These are phyloP conservation scores for Puccinia triticina DNA, from an alignment of 1,284 basidiomycete genomes.

Conservation along the genomic window DNA sequence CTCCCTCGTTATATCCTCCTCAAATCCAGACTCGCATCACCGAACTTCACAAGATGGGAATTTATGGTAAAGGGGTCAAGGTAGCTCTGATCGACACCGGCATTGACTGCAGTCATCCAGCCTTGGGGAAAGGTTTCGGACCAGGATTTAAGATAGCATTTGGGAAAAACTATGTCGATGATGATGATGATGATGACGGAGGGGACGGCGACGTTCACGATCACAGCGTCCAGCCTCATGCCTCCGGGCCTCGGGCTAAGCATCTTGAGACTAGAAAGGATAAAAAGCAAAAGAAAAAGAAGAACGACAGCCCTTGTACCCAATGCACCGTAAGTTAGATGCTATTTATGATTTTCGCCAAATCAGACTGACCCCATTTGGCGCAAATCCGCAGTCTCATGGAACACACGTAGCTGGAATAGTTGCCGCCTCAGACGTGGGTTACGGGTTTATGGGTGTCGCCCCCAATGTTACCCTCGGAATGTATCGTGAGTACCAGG, in stretches of 20 bases:
- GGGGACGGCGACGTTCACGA: not conserved
- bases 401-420: too few species aligned
- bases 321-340: conserved; percentile 22
- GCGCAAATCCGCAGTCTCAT: too few species aligned
- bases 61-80: conserved; percentile 31
- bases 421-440: conserved; percentile 33
- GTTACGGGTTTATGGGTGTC: conserved; percentile 26
- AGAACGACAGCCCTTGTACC: conserved; percentile 17
- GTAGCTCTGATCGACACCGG: conserved; percentile 59
- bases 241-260: not conserved
- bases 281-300: not conserved
- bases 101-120: conserved; percentile 68
- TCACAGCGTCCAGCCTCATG: not conserved
- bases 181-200: not conserved
- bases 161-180: conserved; percentile 65
- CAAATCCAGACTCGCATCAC: conserved; percentile 66
- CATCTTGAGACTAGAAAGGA: not conserved
- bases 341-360: too few species aligned
- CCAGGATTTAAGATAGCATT: conserved; percentile 68
- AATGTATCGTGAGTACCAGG: conserved; percentile 35
- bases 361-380: conserved; percentile 40
- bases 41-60: conserved; percentile 57
- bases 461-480: conserved; percentile 44
- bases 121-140: conserved; percentile 70
- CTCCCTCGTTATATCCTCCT: conserved; percentile 53